Conservation (phyloP, 179 eudicot species). For the Silene noctiflora region DNA sequence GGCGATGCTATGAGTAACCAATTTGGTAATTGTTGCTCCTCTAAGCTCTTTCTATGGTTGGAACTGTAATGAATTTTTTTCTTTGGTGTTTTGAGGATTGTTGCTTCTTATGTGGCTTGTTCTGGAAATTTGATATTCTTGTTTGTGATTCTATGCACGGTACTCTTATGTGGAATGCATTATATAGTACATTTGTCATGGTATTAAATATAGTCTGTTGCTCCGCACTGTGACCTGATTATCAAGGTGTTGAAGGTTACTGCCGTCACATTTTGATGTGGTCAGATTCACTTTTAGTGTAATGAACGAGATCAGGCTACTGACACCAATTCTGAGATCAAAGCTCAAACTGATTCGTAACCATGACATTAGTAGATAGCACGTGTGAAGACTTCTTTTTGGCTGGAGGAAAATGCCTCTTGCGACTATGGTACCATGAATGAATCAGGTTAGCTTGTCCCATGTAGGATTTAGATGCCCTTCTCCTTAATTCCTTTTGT, state of each 20-base stretch:
- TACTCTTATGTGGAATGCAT: background rate
- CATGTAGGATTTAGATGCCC: background rate
- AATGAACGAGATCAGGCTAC: too few relatives aligned
- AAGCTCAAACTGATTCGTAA: too few relatives aligned
- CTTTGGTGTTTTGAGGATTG: background rate
- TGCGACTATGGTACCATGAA: background rate
- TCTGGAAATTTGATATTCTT: background rate
- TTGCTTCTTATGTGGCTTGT: background rate
- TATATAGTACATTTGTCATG: too few relatives aligned
- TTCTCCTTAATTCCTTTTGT: background rate
- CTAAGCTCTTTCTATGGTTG: background rate
- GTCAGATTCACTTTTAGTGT: too few relatives aligned
- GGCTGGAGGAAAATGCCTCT: slow-evolving; percentile 1
- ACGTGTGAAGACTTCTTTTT: background rate
- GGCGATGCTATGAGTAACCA: slow-evolving; percentile 58
- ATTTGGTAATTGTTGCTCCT: slow-evolving; percentile 47
- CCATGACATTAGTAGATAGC: background rate
- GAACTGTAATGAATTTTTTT: background rate
- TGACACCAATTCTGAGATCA: too few relatives aligned
- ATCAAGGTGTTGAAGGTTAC: too few relatives aligned
- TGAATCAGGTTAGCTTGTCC: background rate
- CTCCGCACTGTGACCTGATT: too few relatives aligned
- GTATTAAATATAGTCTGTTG: too few relatives aligned
- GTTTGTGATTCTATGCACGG: slow-evolving; percentile 1
- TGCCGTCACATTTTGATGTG: too few relatives aligned